These are phyloP conservation scores for Xylaria cubensis DNA, from an alignment of 495 filamentous ascomycete species.

Conservation along the genomic window DNA sequence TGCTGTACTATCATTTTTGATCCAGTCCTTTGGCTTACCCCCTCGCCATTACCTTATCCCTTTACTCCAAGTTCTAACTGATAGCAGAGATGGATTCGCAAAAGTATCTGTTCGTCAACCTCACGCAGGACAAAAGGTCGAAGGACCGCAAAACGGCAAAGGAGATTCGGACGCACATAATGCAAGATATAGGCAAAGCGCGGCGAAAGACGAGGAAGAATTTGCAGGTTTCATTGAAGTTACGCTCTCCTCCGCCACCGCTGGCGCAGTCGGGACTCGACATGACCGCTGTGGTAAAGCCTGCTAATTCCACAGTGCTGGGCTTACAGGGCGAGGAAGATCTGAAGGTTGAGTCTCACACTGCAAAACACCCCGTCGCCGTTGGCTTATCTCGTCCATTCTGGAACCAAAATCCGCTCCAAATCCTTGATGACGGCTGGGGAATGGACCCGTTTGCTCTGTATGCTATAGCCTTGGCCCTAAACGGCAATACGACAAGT, in stretches of 20 bases:
- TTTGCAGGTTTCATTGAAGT: constrained; percentile 20
- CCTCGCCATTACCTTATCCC: background rate
- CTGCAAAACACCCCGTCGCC: background rate
- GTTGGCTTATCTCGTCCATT: constrained; percentile 27
- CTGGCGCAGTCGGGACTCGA: constrained; percentile 8
- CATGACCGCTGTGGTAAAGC: constrained; percentile 21
- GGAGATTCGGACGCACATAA: constrained; percentile 26
- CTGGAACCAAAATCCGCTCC: constrained; percentile 28
- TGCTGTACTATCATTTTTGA: background rate
- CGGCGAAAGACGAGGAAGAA: constrained; percentile 29
- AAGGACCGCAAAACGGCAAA: constrained; percentile 26
- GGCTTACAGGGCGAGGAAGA: constrained; percentile 14
- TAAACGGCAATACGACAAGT: constrained; percentile 24
- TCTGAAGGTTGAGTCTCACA: constrained; percentile 21
- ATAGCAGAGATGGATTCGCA: constrained; percentile 29
- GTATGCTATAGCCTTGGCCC: constrained; percentile 24
- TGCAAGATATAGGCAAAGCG: constrained; percentile 31
- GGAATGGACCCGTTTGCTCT: constrained; percentile 29
- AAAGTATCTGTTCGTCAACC: constrained; percentile 29
- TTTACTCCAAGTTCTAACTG: background rate
- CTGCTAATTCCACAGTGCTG: constrained; percentile 12
- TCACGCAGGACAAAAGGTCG: constrained; percentile 28
- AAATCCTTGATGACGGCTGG: constrained; percentile 28
- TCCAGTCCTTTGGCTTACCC: background rate
- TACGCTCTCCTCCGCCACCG: constrained; percentile 23